Evolutionary conservation across 768 basidiomycete genomes (phyloP), one percentile per base, ranked within the genome.

Genomic region (Psilocybe subaeruginosa): DNA sequence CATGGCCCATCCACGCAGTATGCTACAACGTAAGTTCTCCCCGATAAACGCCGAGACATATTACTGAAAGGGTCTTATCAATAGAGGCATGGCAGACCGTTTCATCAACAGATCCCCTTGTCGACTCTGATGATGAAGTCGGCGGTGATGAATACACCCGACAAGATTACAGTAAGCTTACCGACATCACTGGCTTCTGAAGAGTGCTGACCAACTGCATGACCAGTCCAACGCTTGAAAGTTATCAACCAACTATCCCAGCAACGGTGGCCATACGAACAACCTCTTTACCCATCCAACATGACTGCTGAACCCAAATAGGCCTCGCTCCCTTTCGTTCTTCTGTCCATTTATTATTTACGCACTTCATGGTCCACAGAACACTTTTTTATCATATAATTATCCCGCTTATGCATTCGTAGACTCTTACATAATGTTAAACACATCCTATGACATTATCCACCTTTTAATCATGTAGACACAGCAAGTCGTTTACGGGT

Each of bases 21-120:
- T 91, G 81, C 70, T 92, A 43, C 83, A 92, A 69, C 88, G 91
- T 92, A 75, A 63, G 87, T 17, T 45, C 29, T 56, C 48, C 48
- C 48, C 31, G 53, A 41, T 57, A 33, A 16, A 39, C 27, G 31
- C 16, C 4, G 23, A 16, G 27, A 29, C n/a, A 4, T 4, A 30
- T 46, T 56, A 47, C 55, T 58, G 27, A 53, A 58, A 29, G 27
- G 8, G 46, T 33, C 23, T 53, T 29, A 64, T 67, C 33, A 66
- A 57, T 68, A 93, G 91, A 92, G 69, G 87, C 91, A 14, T 92
- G 88, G 88, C 85, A 90, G 67, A 79, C 83, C 14, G 78, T 87
- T 59, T 82, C 79, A 55, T 85, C 82, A 31, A 83, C 85, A 39
- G 91, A 93, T 68, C 87, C 91, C n/a, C 76, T 92, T 30, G 74